These are phyloP conservation scores for Oryza meridionalis DNA, from an alignment of 176 grass and related monocot genomes.

Conservation along the genomic window DNA sequence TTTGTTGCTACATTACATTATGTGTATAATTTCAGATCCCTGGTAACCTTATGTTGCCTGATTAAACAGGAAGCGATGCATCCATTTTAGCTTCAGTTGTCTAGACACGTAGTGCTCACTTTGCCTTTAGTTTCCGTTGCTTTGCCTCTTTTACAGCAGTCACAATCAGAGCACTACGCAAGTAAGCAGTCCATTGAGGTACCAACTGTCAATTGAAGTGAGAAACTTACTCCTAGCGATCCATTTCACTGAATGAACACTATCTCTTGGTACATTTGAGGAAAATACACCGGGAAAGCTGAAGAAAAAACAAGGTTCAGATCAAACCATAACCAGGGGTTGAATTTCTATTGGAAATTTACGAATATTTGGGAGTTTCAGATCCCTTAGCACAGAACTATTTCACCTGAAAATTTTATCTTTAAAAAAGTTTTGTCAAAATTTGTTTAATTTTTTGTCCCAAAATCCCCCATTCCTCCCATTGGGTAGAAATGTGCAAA, in stretches of 20 bases:
- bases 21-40: not conserved
- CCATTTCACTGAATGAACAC: not conserved
- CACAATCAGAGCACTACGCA: not conserved
- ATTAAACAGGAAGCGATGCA: not conserved
- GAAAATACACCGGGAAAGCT: not conserved
- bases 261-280: not conserved
- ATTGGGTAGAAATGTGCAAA: too few species aligned
- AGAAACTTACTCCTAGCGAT: not conserved
- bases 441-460: too few species aligned
- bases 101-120: not conserved
- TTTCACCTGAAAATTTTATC: too few species aligned
- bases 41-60: not conserved
- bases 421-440: too few species aligned
- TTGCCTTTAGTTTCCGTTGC: not conserved
- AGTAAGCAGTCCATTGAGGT: not conserved
- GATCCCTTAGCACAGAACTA: too few species aligned
- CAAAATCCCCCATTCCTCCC: too few species aligned
- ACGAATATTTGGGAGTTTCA: not conserved
- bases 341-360: too few species aligned
- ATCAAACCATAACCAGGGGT: not conserved
- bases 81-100: not conserved
- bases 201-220: not conserved
- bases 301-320: not conserved
- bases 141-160: not conserved
- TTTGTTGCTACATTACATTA: not conserved